These are phyloP conservation scores for Xylariaceae sp. DNA, from an alignment of 2,329 filamentous ascomycete species.

Conservation along the genomic window DNA sequence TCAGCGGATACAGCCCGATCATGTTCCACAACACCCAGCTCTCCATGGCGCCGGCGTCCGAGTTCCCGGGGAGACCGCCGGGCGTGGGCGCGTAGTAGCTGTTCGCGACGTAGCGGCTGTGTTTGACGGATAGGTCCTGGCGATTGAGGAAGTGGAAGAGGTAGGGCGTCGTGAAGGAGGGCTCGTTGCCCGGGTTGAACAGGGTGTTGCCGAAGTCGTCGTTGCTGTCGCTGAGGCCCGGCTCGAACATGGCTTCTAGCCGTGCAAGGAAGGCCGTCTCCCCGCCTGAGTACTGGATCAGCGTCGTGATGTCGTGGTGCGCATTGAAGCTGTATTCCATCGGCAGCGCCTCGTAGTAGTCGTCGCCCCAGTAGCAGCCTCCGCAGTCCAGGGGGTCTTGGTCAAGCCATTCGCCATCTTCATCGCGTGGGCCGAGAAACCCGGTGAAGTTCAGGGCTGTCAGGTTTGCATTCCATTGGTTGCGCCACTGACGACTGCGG, in stretches of 20 bases:
- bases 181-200: slow-evolving; percentile 55
- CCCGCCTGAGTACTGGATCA: slow-evolving; percentile 55
- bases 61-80: slow-evolving; percentile 63
- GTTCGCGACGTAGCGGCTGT: slow-evolving; percentile 55
- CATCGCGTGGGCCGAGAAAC: slow-evolving; percentile 59
- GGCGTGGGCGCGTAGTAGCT: slow-evolving; percentile 52
- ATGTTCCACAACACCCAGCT: slow-evolving; percentile 66
- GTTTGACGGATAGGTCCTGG: slow-evolving; percentile 57
- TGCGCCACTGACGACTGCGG: slow-evolving; percentile 65
- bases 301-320: slow-evolving; percentile 58
- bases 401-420: slow-evolving; percentile 41
- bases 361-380: slow-evolving; percentile 63
- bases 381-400: slow-evolving; percentile 57
- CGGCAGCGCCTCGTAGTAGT: slow-evolving; percentile 56
- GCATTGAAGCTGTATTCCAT: slow-evolving; percentile 66
- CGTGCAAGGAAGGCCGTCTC: slow-evolving; percentile 48
- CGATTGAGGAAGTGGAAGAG: slow-evolving; percentile 63
- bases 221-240: slow-evolving; percentile 39
- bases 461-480: slow-evolving; percentile 62
- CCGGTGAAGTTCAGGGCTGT: slow-evolving; percentile 57
- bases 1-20: slow-evolving; percentile 64
- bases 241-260: slow-evolving; percentile 57
- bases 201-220: slow-evolving; percentile 47
- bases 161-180: slow-evolving; percentile 63
- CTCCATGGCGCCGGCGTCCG: slow-evolving; percentile 70